Conservation (phyloP, 371 early-diverging fungal genomes). For the Racocetra persica region DNA sequence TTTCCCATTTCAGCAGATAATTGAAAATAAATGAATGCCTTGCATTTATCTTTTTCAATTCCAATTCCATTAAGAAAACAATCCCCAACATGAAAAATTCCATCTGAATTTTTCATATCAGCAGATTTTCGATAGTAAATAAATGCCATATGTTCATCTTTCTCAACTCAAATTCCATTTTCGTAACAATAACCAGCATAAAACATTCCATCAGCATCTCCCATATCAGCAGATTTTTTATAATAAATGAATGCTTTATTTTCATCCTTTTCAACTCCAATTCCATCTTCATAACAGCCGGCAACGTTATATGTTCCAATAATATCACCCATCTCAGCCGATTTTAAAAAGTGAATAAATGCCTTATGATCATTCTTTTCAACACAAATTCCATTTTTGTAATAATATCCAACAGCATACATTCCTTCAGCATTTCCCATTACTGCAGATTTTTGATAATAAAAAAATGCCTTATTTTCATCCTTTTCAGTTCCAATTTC, state of each 20-base stretch:
- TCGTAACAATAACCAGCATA: too few species aligned
- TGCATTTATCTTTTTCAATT: too few species aligned
- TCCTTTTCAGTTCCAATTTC: conserved; percentile 73
- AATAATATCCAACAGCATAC: conserved; percentile 74
- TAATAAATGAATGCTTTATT: too few species aligned
- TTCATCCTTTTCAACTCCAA: conserved; percentile 53
- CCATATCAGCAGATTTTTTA: too few species aligned
- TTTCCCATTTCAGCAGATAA: conserved; percentile 78
- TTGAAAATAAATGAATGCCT: too few species aligned
- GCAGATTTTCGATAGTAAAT: conserved; percentile 60
- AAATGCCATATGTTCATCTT: too few species aligned
- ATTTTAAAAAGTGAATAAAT: conserved; percentile 71
- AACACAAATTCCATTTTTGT: conserved; percentile 84
- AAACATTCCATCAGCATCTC: too few species aligned
- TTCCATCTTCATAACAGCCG: conserved; percentile 78
- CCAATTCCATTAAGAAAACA: too few species aligned
- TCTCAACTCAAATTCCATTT: too few species aligned
- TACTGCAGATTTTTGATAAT: conserved; percentile 78
- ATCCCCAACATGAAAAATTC: conserved; percentile 44
- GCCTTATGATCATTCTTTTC: conserved; percentile 70
- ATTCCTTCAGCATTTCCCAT: conserved; percentile 75
- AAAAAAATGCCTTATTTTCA: conserved; percentile 72
- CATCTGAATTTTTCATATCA: conserved; percentile 74
- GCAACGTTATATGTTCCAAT: conserved; percentile 85
- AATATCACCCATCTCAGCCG: conserved; percentile 79